Conservation (phyloP, 2,329 filamentous ascomycete species). For the Hypocrella siamensis region DNA sequence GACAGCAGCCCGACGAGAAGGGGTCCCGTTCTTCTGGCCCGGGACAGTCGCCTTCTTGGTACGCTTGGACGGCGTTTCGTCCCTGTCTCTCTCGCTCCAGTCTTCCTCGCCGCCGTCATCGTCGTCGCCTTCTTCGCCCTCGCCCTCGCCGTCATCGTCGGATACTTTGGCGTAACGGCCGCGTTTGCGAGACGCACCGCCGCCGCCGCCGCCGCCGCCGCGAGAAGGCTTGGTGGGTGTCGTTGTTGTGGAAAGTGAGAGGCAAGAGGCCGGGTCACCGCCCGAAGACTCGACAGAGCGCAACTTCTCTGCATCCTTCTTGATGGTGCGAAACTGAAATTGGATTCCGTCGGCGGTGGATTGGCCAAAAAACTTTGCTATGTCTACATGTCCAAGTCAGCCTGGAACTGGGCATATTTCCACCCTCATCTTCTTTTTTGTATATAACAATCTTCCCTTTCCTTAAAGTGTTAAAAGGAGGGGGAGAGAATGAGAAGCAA, state of each 20-base stretch:
- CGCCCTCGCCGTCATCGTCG: constrained; percentile 11
- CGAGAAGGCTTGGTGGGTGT: constrained; percentile 13
- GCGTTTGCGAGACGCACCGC: constrained; percentile 13
- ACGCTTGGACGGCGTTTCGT: constrained; percentile 21
- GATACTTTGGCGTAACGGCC: constrained; percentile 11
- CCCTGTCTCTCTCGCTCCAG: constrained; percentile 7
- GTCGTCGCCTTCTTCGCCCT: constrained; percentile 12
- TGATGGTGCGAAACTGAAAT: constrained; percentile 43
- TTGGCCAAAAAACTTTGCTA: constrained; percentile 43
- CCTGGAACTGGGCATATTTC: no score
- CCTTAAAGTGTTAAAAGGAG: background rate
- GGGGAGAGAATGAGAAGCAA: background rate
- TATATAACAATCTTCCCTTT: no score
- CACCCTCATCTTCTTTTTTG: no score
- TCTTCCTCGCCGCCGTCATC: constrained; percentile 3
- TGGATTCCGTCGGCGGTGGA: constrained; percentile 41
- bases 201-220: constrained; percentile 6
- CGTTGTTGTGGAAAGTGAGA: constrained; percentile 17
- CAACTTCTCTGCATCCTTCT: constrained; percentile 33
- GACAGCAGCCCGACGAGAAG: constrained; percentile 16
- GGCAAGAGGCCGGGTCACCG: constrained; percentile 26
- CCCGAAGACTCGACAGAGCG: constrained; percentile 26
- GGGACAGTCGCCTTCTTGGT: constrained; percentile 9
- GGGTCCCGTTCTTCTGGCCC: constrained; percentile 10
- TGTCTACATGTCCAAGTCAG: constrained; percentile 24